Evolutionary conservation across 164 flowering plant genomes (phyloP).

Genomic region (Liquidambar formosana): DNA sequence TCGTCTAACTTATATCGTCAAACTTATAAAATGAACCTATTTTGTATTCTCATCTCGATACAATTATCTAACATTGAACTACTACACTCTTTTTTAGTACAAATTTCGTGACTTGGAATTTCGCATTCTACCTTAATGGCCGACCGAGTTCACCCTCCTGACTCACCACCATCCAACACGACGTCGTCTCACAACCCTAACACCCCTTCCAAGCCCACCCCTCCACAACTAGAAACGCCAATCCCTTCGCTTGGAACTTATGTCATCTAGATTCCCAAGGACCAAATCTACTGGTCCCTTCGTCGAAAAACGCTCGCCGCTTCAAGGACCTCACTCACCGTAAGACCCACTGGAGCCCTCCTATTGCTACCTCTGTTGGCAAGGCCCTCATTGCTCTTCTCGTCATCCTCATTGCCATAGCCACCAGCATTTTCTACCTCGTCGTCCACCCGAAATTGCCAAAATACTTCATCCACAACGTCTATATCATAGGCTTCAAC

Average conservation of each 20-base stretch:
- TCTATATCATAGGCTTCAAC: constrained; percentile 59
- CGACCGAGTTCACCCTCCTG: constrained; percentile 33
- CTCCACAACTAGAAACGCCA: constrained; percentile 23
- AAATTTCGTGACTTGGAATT: too few species aligned
- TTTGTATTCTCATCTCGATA: neutral
- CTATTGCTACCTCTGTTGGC: constrained; percentile 50
- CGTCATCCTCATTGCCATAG: constrained; percentile 35
- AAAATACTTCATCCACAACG: constrained; percentile 46
- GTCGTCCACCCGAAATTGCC: constrained; percentile 60
- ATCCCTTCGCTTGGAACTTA: constrained; percentile 58
- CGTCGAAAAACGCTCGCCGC: constrained; percentile 60
- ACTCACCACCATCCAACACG: constrained; percentile 6
- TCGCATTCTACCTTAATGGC: constrained; percentile 23
- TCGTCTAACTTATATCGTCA: too few species aligned
- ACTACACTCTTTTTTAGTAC: neutral
- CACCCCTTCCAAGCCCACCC: constrained; percentile 1
- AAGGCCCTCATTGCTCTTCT: constrained; percentile 26
- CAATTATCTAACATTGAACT: neutral
- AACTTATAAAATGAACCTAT: too few species aligned
- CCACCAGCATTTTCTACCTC: constrained; percentile 68
- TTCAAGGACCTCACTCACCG: constrained; percentile 29
- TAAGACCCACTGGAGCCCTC: constrained; percentile 30
- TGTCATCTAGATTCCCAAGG: constrained; percentile 85
- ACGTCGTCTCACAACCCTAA: neutral
- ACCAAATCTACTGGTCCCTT: constrained; percentile 80